Conservation (phyloP, 305 asterid species). For the Striga hermonthica region DNA sequence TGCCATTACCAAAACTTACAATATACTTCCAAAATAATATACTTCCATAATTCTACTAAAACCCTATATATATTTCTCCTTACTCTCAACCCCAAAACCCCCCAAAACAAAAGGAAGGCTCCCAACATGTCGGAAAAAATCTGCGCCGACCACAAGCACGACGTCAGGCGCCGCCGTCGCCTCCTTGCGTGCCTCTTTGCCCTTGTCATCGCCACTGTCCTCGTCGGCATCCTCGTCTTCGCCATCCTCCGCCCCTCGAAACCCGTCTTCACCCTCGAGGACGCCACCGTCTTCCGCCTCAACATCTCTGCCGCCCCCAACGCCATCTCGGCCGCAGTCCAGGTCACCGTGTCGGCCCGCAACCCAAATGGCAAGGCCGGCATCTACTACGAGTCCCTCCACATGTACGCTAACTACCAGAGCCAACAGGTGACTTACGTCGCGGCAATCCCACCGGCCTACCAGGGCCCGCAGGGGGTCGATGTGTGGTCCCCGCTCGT, state of each 20-base stretch:
- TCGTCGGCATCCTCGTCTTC: slow-evolving; percentile 54
- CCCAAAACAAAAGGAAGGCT: neutral
- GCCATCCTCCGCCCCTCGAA: slow-evolving; percentile 60
- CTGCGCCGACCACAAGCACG: slow-evolving; percentile 46
- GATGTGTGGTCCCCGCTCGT: slow-evolving; percentile 73
- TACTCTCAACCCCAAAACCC: no score
- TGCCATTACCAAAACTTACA: no score
- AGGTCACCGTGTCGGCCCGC: slow-evolving; percentile 51
- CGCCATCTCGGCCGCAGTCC: slow-evolving; percentile 61
- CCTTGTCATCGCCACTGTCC: slow-evolving; percentile 40
- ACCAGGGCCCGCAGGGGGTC: slow-evolving; percentile 61
- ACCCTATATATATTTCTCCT: no score
- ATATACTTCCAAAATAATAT: no score
- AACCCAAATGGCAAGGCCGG: slow-evolving; percentile 61
- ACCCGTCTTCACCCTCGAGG: slow-evolving; percentile 65
- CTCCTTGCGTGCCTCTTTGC: slow-evolving; percentile 28
- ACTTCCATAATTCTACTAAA: no score
- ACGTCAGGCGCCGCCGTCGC: slow-evolving; percentile 28
- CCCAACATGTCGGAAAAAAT: slow-evolving; percentile 43
- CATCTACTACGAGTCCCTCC: slow-evolving; percentile 49
- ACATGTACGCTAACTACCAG: slow-evolving; percentile 51
- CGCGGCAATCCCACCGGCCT: slow-evolving; percentile 53
- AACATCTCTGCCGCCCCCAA: slow-evolving; percentile 58
- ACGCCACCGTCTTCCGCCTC: slow-evolving; percentile 67
- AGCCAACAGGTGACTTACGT: slow-evolving; percentile 62